phyloP scores from a whole-genome alignment of 805 yeast genomes.

The Saccharomycopsis guyanensis region DNA sequence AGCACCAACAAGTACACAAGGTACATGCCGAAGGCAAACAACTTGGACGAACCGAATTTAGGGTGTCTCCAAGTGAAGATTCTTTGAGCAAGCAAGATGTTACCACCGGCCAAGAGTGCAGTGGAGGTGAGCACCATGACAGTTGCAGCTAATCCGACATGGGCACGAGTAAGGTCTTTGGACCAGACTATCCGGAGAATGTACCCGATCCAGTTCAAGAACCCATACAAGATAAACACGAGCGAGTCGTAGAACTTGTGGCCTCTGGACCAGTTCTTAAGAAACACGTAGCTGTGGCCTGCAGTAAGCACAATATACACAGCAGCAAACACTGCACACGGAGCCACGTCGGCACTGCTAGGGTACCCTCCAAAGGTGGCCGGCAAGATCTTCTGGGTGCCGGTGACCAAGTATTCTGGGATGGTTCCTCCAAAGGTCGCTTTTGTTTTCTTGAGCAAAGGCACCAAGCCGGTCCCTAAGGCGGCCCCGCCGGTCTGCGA shows the following conservation, averaged over 20 bases:
- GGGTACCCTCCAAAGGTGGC: slow-evolving; percentile 64
- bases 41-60: slow-evolving; percentile 46
- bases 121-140: slow-evolving; percentile 52
- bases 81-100: slow-evolving; percentile 62
- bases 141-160: slow-evolving; percentile 47
- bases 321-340: slow-evolving; percentile 49
- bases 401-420: slow-evolving; percentile 33
- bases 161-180: slow-evolving; percentile 36
- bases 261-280: slow-evolving; percentile 42
- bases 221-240: slow-evolving; percentile 46
- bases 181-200: slow-evolving; percentile 55
- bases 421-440: slow-evolving; percentile 31
- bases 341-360: slow-evolving; percentile 43
- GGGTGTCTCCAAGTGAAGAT: slow-evolving; percentile 76
- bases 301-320: slow-evolving; percentile 42
- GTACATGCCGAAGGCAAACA: slow-evolving; percentile 46
- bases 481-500: slow-evolving; percentile 36
- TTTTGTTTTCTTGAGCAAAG: slow-evolving; percentile 30
- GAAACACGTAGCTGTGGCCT: slow-evolving; percentile 40
- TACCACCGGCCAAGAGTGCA: slow-evolving; percentile 50
- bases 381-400: slow-evolving; percentile 30
- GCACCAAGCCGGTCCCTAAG: slow-evolving; percentile 41
- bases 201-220: slow-evolving; percentile 51
- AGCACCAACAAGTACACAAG: slow-evolving; percentile 44
- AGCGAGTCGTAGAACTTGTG: slow-evolving; percentile 53